phyloP scores from a whole-genome alignment of 805 yeast species.

The Teunomyces atbi region DNA sequence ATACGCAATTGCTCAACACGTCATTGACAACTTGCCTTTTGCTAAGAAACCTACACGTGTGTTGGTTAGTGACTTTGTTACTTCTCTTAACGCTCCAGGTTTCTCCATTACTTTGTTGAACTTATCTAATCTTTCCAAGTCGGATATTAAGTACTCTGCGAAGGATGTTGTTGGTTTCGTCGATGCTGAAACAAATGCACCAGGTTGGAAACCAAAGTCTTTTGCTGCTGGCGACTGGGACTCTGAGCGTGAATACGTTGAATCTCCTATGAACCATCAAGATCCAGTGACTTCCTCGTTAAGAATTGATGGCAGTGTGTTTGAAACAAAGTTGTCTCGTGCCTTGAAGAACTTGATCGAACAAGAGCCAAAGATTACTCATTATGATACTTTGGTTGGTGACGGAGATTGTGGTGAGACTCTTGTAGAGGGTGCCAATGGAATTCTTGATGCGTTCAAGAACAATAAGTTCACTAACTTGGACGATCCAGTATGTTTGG shows the following conservation, averaged over 20 bases:
- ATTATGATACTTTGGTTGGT: constrained; percentile 85
- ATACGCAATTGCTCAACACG: constrained; percentile 65
- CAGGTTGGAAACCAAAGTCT: constrained; percentile 70
- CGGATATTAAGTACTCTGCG: constrained; percentile 25
- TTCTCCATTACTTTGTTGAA: constrained; percentile 82
- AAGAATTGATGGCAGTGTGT: constrained; percentile 39
- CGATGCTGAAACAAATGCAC: constrained; percentile 73
- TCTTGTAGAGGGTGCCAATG: constrained; percentile 76
- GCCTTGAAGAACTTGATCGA: constrained; percentile 29
- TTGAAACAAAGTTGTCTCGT: constrained; percentile 51
- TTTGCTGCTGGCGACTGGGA: constrained; percentile 31
- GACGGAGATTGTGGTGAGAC: constrained; percentile 98
- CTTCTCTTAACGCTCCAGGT: constrained; percentile 91
- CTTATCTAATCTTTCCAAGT: constrained; percentile 47
- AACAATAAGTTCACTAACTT: constrained; percentile 17
- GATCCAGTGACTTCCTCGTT: constrained; percentile 24
- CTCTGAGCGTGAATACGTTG: constrained; percentile 23
- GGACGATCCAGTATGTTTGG: constrained; percentile 53
- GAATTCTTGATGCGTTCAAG: constrained; percentile 55
- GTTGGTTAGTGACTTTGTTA: constrained; percentile 76
- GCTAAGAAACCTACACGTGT: constrained; percentile 65
- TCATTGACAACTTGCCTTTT: constrained; percentile 49
- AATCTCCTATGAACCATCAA: constrained; percentile 29
- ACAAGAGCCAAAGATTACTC: constrained; percentile 76
- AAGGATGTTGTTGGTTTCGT: constrained; percentile 47